Percentiles rank a stretch among this genome's conserved stretches.
These are phyloP conservation scores for Xanthoconium purpureum DNA, from an alignment of 768 basidiomycete species.

Conservation along the genomic window DNA sequence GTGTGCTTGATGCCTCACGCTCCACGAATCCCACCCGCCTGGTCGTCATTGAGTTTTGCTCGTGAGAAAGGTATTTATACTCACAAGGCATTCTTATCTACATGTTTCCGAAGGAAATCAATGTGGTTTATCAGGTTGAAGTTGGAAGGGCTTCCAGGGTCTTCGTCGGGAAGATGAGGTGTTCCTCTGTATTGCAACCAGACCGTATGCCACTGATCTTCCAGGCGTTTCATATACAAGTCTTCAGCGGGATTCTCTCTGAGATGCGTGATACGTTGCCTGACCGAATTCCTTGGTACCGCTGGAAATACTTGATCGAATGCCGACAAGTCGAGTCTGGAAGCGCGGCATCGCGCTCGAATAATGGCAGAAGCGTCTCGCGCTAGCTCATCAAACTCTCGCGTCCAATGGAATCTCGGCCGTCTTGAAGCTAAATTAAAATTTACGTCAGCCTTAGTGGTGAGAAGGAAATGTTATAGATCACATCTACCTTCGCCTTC, in stretches of 20 bases:
- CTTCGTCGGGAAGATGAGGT: constrained; percentile 63
- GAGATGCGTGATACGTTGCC: constrained; percentile 62
- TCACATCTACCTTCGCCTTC: constrained; percentile 28
- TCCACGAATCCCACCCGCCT: constrained; percentile 67
- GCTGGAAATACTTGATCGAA: constrained; percentile 78
- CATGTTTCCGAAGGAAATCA: constrained; percentile 71
- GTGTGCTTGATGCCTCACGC: constrained; percentile 33
- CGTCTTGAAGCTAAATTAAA: constrained; percentile 38
- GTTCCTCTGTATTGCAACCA: constrained; percentile 74
- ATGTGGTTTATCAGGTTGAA: constrained; percentile 84
- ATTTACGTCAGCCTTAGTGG: constrained; percentile 1
- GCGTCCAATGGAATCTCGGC: constrained; percentile 77
- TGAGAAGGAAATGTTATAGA: not conserved
- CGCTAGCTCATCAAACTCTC: constrained; percentile 85
- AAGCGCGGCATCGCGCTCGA: constrained; percentile 66
- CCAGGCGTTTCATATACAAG: constrained; percentile 72
- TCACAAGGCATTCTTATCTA: constrained; percentile 87
- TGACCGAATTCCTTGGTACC: constrained; percentile 68
- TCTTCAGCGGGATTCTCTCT: constrained; percentile 63
- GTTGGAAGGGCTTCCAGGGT: constrained; percentile 61
- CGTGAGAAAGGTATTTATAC: constrained; percentile 30
- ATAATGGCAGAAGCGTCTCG: constrained; percentile 84
- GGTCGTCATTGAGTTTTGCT: constrained; percentile 11
- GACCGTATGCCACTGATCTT: constrained; percentile 76
- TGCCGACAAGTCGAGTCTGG: constrained; percentile 67